phyloP scores from a whole-genome alignment of 352 stramenopile species.

The Pythium periplocum region DNA sequence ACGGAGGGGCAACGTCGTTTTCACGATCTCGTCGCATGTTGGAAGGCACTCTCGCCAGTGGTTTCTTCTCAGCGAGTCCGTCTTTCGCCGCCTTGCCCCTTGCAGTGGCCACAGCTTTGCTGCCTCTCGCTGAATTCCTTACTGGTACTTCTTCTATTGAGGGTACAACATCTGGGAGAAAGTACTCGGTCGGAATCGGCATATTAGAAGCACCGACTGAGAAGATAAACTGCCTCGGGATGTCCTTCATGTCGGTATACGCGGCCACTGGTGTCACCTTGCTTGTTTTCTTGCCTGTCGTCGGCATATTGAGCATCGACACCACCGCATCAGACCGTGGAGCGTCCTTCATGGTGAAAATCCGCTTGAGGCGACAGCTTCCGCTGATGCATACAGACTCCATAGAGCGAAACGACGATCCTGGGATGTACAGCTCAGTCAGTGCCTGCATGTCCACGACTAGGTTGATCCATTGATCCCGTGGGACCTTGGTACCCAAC shows the following conservation, averaged over 20 bases:
- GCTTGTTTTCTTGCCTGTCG: not conserved
- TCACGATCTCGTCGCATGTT: no score
- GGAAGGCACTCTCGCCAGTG: no score
- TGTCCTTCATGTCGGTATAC: constrained; percentile 38
- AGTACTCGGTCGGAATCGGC: constrained; percentile 55
- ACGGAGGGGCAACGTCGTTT: no score
- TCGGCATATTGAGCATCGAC: not conserved
- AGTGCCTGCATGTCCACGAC: constrained; percentile 70
- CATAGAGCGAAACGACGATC: constrained; percentile 59
- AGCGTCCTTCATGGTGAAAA: constrained; percentile 87
- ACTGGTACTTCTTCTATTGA: no score
- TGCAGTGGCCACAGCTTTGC: no score
- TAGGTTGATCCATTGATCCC: constrained; percentile 77
- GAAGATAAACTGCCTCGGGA: constrained; percentile 69
- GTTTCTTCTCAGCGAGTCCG: no score
- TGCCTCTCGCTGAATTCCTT: no score
- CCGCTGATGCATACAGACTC: constrained; percentile 72
- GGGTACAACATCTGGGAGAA: constrained; percentile 9
- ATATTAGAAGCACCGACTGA: constrained; percentile 20
- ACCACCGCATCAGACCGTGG: constrained; percentile 19
- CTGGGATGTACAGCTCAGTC: constrained; percentile 48
- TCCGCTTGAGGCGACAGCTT: constrained; percentile 66
- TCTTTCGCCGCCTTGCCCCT: no score
- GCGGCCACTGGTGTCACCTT: constrained; percentile 4
- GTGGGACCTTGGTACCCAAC: constrained; percentile 29